These are phyloP conservation scores for Melampsora larici-populina DNA, from an alignment of 1,284 basidiomycete genomes.

Conservation along the genomic window DNA sequence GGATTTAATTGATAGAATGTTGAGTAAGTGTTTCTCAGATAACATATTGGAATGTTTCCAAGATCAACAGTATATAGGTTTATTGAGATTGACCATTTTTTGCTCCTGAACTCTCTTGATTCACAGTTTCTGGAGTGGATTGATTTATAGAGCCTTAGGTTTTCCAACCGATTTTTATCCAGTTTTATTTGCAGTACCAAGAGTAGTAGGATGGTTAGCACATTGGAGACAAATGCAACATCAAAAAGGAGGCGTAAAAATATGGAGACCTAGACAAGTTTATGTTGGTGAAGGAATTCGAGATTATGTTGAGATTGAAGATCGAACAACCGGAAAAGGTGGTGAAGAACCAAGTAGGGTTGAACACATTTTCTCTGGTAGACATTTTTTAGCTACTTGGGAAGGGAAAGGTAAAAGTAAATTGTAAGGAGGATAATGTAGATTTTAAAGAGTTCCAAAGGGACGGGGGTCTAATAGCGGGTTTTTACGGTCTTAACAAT, in stretches of 20 bases:
- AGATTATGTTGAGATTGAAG: conserved; percentile 66
- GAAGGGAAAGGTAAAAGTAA: conserved; percentile 17
- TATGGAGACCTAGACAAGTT: conserved; percentile 80
- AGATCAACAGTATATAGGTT: conserved; percentile 34
- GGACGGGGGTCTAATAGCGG: background rate
- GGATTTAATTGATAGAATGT: background rate
- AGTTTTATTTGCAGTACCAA: conserved; percentile 79
- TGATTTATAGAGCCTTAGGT: conserved; percentile 76
- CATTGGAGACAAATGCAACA: conserved; percentile 88
- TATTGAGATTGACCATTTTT: background rate
- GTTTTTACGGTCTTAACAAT: background rate
- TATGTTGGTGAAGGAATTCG: conserved; percentile 71
- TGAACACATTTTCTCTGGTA: conserved; percentile 29
- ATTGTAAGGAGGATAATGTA: background rate
- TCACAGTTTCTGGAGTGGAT: conserved; percentile 60
- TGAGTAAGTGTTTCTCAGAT: background rate
- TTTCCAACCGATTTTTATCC: conserved; percentile 88
- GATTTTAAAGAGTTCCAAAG: background rate
- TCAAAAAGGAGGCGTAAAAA: conserved; percentile 77
- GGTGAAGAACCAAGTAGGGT: conserved; percentile 27
- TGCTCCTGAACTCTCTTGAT: conserved; percentile 3
- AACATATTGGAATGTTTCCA: background rate
- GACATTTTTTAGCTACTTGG: conserved; percentile 42
- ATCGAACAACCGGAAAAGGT: background rate
- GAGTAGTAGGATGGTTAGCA: conserved; percentile 82